Evolutionary conservation across 208 protist species (phyloP), one percentile per base, ranked within the genome.

Genomic region (Trypanosoma mega): DNA sequence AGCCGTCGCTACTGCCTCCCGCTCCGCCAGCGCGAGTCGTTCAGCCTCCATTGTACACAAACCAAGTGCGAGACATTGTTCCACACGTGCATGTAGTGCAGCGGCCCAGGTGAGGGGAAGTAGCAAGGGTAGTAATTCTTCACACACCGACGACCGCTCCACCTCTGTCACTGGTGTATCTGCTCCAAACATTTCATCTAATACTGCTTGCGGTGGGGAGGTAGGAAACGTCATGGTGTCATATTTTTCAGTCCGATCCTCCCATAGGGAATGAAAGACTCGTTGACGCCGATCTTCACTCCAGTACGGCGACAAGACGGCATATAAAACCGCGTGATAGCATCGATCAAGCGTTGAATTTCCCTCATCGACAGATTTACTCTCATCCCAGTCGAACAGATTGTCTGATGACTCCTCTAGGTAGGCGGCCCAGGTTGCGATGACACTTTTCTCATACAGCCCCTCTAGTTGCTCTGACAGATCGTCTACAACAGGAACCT

Each of bases 61-160:
- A 29, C 70, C 69, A 21, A 67, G 76, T 2, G 41, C 64, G 16
- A 92, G 56, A 57, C 85, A 92, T 60, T 92, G 80, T 33, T 87
- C 75, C 3, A 85, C 79, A 0, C 81, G 78, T 52, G 88, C 78
- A 73, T 90, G 85, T 66, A 95, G 72, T 18, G 80, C 88, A 5
- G 73, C 70, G 3, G 65, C 55, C 85, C 82, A 95, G 9, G 83
- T 63, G 52, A 82, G 71, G 39, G 84, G 84, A 21, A 88, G 41
- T 47, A 95, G 79, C 3, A 60, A 44, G 5, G 37, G 31, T 9
- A 72, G 1, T 11, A 72, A 24, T 30, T 63, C 50, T 29, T 72
- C n/a, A n/a, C n/a, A n/a, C 56, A 12, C 64, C 65, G 21, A 58
- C 46, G 7, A 18, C 3, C 12, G 0, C 8, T 2, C 37, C n/a